A percentile compares a stretch with the other conserved stretches of the same genome.
Evolutionary conservation across 1,139 yeast genomes (phyloP).

Genomic region (Hemisphaericaspora subhashii): DNA sequence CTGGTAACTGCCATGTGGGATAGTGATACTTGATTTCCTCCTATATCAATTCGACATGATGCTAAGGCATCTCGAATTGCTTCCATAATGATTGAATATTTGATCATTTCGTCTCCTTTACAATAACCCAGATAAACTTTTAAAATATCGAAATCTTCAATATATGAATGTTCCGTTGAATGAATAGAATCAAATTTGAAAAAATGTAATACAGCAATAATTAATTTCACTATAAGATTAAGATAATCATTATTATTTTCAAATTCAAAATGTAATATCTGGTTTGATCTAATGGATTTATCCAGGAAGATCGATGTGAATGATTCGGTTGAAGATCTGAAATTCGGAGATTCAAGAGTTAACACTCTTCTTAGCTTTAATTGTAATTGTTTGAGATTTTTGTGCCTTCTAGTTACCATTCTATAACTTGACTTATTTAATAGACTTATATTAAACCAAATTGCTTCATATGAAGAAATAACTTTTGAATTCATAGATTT

Average conservation of each 20-base stretch:
- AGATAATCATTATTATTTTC: conserved; percentile 1
- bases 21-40: neutral
- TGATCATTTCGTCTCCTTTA: neutral
- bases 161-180: conserved; percentile 10
- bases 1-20: neutral
- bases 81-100: neutral
- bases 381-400: conserved; percentile 1
- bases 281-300: too few relatives aligned
- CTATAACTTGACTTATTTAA: conserved; percentile 9
- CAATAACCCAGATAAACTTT: conserved; percentile 20
- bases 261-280: conserved; percentile 1
- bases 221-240: neutral
- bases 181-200: neutral
- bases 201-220: neutral
- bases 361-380: neutral
- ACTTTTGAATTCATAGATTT: neutral
- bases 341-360: neutral
- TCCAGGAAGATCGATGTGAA: conserved; percentile 4
- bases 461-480: conserved; percentile 18
- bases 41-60: neutral
- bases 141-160: conserved; percentile 30
- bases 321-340: neutral
- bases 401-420: conserved; percentile 4
- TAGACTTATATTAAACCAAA: conserved; percentile 22
- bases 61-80: neutral